A percentile compares a stretch with the other conserved stretches of the same genome.
Evolutionary conservation across 2,329 filamentous ascomycete species (phyloP).

Genomic region (Cordyceps cateniannulata): DNA sequence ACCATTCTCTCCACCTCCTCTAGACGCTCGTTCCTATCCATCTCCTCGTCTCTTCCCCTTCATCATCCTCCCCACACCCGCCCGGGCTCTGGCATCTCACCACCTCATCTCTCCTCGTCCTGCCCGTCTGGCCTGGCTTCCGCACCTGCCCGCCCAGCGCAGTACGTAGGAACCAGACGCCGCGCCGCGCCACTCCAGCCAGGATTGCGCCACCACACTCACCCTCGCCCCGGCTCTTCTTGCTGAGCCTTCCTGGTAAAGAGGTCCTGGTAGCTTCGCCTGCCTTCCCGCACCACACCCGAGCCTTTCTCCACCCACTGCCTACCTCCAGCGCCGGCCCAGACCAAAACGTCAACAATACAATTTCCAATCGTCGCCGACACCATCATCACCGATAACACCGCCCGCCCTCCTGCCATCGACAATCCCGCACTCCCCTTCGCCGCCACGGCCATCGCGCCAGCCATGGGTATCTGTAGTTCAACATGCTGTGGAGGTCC

Average conservation of each 20-base stretch:
- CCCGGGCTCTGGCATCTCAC: neutral
- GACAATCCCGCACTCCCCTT: neutral
- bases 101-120: neutral
- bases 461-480: slow-evolving; percentile 55
- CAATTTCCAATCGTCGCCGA: neutral
- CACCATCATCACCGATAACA: neutral
- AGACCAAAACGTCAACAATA: slow-evolving; percentile 11
- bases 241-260: neutral
- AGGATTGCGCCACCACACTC: neutral
- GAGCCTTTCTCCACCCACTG: slow-evolving; percentile 2
- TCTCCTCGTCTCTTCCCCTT: neutral
- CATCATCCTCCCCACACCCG: neutral
- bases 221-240: neutral
- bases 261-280: neutral
- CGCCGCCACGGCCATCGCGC: slow-evolving; percentile 16
- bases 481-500: slow-evolving; percentile 51
- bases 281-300: slow-evolving; percentile 8
- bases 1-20: neutral
- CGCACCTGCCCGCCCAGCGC: neutral
- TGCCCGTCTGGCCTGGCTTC: neutral
- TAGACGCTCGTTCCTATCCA: neutral
- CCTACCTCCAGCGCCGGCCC: slow-evolving; percentile 1
- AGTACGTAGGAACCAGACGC: slow-evolving; percentile 10
- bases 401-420: slow-evolving; percentile 5
- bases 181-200: neutral